A percentile compares a stretch with the other conserved stretches of the same genome.
phyloP scores from a whole-genome alignment of 2,329 filamentous ascomycete genomes.

The Fusarium guadeloupense region DNA sequence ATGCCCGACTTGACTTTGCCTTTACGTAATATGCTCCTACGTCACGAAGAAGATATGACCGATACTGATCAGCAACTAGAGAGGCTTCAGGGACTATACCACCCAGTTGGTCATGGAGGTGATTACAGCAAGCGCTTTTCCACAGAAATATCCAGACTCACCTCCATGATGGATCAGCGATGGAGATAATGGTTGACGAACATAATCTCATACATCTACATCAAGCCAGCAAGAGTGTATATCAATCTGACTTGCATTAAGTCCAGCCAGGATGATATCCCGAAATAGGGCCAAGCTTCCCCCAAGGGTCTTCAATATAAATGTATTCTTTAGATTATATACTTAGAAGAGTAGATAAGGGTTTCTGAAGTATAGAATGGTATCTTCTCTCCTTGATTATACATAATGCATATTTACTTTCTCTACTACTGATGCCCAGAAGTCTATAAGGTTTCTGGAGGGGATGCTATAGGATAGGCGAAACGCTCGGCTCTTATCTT shows the following conservation, averaged over 20 bases:
- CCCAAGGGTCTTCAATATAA: neutral
- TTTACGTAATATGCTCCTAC: too few species aligned
- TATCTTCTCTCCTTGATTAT: neutral
- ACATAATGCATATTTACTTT: neutral
- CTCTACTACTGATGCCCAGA: neutral
- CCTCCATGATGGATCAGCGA: neutral
- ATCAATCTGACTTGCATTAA: slow-evolving; percentile 1
- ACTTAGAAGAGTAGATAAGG: neutral
- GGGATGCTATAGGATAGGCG: neutral
- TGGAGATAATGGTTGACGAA: neutral
- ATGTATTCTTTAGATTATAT: neutral
- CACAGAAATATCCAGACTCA: slow-evolving; percentile 1
- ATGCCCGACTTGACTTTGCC: too few species aligned
- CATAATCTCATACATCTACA: neutral
- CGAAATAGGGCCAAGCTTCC: neutral
- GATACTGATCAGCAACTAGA: too few species aligned
- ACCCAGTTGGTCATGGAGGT: neutral
- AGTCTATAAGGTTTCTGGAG: neutral
- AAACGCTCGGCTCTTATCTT: slow-evolving; percentile 1
- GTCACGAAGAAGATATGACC: too few species aligned
- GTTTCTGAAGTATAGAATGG: neutral
- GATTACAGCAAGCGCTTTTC: neutral
- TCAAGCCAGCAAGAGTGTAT: slow-evolving; percentile 9
- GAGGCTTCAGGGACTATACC: neutral
- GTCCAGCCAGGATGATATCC: neutral